A percentile compares a stretch with the other conserved stretches of the same genome.
Evolutionary conservation across 2,329 filamentous ascomycete species (phyloP).

Genomic region (Dactylonectria macrodidyma): DNA sequence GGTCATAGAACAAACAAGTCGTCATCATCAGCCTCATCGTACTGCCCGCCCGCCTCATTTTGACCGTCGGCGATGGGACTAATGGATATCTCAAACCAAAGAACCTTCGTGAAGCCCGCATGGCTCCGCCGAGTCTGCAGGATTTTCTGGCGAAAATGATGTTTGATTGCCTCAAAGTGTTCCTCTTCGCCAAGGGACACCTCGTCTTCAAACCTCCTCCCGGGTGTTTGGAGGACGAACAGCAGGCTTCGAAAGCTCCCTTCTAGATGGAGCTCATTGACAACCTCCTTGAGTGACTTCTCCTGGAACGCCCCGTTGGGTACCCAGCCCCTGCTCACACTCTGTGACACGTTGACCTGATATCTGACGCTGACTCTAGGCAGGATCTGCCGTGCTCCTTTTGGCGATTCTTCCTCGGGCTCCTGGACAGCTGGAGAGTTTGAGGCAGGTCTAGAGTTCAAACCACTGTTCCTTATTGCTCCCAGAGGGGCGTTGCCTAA

Average conservation of each 20-base stretch:
- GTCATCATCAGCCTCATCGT: not conserved
- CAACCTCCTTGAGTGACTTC: slow-evolving; percentile 1
- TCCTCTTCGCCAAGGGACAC: not conserved
- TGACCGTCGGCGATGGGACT: not conserved
- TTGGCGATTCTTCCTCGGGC: not conserved
- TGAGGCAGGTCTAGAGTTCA: not conserved
- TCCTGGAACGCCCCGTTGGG: slow-evolving; percentile 4
- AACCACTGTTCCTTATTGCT: not conserved
- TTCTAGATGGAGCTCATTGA: not conserved
- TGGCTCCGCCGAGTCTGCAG: not conserved
- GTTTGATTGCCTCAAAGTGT: not conserved
- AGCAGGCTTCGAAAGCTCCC: not conserved
- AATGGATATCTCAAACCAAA: slow-evolving; percentile 21
- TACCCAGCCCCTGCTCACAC: not conserved
- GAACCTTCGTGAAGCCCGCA: not conserved
- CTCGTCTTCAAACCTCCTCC: not conserved
- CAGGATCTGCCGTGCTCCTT: not conserved
- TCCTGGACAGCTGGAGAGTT: not conserved
- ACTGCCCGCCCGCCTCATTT: not conserved
- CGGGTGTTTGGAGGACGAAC: slow-evolving; percentile 8
- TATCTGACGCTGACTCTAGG: not conserved
- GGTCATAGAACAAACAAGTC: not conserved
- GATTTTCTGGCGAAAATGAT: slow-evolving; percentile 3
- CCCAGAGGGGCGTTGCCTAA: no score
- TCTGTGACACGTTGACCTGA: slow-evolving; percentile 13